Conservation (phyloP, 139 green algal species). For the Chlamydomonas incerta region DNA sequence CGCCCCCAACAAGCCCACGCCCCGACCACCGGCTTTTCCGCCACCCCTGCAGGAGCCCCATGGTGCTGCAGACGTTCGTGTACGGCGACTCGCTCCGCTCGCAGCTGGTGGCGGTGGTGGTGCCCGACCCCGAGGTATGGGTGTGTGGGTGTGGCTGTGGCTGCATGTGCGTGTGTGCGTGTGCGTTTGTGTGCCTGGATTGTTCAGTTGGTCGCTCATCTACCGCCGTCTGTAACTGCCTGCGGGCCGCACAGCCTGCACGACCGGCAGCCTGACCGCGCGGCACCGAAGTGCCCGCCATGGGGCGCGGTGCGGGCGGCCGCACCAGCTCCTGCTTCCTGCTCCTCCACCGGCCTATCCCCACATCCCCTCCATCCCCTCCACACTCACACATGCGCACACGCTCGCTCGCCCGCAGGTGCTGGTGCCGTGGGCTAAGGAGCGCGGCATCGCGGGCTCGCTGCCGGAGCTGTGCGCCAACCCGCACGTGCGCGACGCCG, state of each 20-base stretch:
- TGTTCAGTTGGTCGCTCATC: too few relatives aligned
- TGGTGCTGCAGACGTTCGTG: constrained; percentile 90
- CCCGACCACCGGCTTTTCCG: not conserved
- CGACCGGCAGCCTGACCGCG: too few relatives aligned
- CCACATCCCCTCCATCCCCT: not conserved
- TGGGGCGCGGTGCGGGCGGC: too few relatives aligned
- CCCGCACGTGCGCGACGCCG: constrained; percentile 66
- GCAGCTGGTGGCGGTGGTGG: constrained; percentile 90
- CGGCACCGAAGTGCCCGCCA: too few relatives aligned
- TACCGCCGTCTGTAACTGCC: too few relatives aligned
- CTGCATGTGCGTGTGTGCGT: too few relatives aligned
- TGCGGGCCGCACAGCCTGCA: too few relatives aligned
- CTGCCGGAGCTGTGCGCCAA: constrained; percentile 72
- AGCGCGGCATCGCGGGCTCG: constrained; percentile 64
- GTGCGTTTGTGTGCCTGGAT: too few relatives aligned
- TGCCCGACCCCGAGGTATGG: constrained; percentile 89
- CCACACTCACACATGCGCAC: constrained; percentile 61
- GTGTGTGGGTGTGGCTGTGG: constrained; percentile 8
- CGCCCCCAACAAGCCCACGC: too few relatives aligned
- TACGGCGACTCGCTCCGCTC: constrained; percentile 88
- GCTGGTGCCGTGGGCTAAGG: constrained; percentile 87
- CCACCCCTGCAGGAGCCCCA: constrained; percentile 57
- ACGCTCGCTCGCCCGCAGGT: too few relatives aligned
- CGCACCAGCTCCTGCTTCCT: too few relatives aligned
- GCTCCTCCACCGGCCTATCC: not conserved